Evolutionary conservation across 257 asterid genomes (phyloP), one percentile per base, ranked within the genome.

Genomic region (Ocimum tenuiflorum): DNA sequence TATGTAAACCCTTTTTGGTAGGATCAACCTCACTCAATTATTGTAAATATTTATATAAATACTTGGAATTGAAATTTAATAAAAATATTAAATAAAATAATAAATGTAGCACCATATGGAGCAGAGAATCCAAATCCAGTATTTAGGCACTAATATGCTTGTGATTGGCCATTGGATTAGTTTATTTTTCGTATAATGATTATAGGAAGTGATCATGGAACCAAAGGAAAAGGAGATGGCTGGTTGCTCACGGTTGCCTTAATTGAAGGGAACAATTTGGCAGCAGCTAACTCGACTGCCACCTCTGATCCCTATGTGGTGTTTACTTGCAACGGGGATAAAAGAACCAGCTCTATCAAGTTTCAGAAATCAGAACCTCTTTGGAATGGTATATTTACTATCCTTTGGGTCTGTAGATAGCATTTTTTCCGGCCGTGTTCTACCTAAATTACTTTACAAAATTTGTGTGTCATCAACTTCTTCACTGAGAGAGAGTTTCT

Each of bases 161-260:
- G 58, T 75, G 20, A 72, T 50, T 58, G 17, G 46, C 42, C 14
- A 75, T 80, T 69, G 59, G 19, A 3, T 54, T 67, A 49, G 39
- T 9, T 57, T 69, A 19, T 4, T 15, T 23, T 22, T 78, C 65
- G 1, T 57, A 5, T 57, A 48, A 14, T 36, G 4, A 67, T 68
- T 69, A 69, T 68, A 91, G 99, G 95, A 23, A 88, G 86, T 71
- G 99, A 94, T 78, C 99, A 94, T 66, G 99, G 99, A 52, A 45
- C 88, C 64, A 94, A 94, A 89, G 97, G 96, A 72, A 96, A 71
- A 70, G 97, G 99, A 23, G 86, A 90, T 53, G 99, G 95, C 7
- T 94, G 99, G 97, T 84, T 87, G 82, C 88, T 94, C 64, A 94
- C 96, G 11, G 96, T 94, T 79, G 99, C 99, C 53, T 78, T 94